Conservation (phyloP, 2,329 filamentous ascomycete species). For the Paracoccidioides lutzii region DNA sequence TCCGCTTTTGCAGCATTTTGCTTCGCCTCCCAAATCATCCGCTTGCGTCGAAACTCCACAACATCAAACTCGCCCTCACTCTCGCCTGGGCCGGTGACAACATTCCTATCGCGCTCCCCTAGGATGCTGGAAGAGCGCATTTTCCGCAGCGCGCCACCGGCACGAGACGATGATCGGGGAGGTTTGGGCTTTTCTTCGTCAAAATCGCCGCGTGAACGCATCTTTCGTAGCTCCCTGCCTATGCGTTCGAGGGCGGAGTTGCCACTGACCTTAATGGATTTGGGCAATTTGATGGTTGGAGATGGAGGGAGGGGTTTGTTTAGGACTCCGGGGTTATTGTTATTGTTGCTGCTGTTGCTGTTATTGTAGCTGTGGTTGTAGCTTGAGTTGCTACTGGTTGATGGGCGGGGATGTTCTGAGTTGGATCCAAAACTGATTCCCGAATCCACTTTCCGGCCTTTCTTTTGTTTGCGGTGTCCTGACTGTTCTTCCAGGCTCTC, state of each 20-base stretch:
- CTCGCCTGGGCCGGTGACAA: constrained; percentile 19
- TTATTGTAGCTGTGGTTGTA: constrained; percentile 17
- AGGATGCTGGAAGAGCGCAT: constrained; percentile 23
- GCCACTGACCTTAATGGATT: constrained; percentile 17
- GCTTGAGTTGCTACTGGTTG: constrained; percentile 25
- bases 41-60: constrained; percentile 36
- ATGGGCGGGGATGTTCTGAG: constrained; percentile 17
- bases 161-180: neutral
- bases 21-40: constrained; percentile 37
- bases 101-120: constrained; percentile 15
- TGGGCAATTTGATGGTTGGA: constrained; percentile 12
- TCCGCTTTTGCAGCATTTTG: neutral
- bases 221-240: constrained; percentile 45
- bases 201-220: constrained; percentile 43
- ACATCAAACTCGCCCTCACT: constrained; percentile 35
- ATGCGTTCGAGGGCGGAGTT: constrained; percentile 47
- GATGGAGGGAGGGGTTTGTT: constrained; percentile 33
- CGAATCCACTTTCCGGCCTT: constrained; percentile 48
- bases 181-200: constrained; percentile 23
- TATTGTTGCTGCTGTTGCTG: constrained; percentile 3
- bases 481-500: constrained; percentile 24
- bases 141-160: constrained; percentile 18
- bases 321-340: constrained; percentile 5
- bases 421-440: constrained; percentile 46
- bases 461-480: constrained; percentile 23